Base-by-base conservation (phyloP, 169 alveolate genomes). In the Haemoproteus tartakovskyi region DNA sequence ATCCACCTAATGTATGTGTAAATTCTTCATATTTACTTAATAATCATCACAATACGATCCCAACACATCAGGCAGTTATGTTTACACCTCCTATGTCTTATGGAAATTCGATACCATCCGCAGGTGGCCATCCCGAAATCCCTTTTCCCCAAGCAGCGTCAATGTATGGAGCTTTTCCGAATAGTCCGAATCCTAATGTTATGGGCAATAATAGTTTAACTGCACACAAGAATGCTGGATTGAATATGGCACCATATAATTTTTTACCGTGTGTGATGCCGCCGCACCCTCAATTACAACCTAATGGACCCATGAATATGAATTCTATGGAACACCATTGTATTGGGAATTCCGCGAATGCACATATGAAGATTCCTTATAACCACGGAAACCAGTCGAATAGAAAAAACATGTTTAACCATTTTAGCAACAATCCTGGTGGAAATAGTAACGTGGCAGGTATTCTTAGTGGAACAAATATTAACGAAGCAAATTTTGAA, bases 281-380 rank as follows among this genome's bases (percentile, higher is more conserved):
- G 5, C 43, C 43, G 9, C 43, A 5, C 5, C 43, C 43, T 33
- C 43, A 33, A 33, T 33, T 33, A 24, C 84, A 74, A 16, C 84
- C 84, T 18, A 74, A 74, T 57, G 78, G 63, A 12, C 43, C 5
- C 9, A 6, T 33, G 9, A 33, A 33, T 33, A 6, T 33, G 43
- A 33, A 33, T 33, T 6, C 5, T 33, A 33, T 33, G 43, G 43
- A 33, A 6, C 5, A 9, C 9, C 43, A 33, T 33, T 33, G 43
- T 33, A 33, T 33, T 6, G 14, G 14, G 9, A 33, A 5, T 6
- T 1, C 78, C 16, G 54, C 57, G 14, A 59, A 36, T 56, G 78
- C 56, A 2, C 82, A 54, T 67, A 67, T 74, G 18, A 74, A 74
- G 45, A 29, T 74, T n/a, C 52, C 84, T 0, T 74, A 74, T 26